phyloP scores from a whole-genome alignment of 352 stramenopile genomes.

The Pythium rhizo-oryzae region DNA sequence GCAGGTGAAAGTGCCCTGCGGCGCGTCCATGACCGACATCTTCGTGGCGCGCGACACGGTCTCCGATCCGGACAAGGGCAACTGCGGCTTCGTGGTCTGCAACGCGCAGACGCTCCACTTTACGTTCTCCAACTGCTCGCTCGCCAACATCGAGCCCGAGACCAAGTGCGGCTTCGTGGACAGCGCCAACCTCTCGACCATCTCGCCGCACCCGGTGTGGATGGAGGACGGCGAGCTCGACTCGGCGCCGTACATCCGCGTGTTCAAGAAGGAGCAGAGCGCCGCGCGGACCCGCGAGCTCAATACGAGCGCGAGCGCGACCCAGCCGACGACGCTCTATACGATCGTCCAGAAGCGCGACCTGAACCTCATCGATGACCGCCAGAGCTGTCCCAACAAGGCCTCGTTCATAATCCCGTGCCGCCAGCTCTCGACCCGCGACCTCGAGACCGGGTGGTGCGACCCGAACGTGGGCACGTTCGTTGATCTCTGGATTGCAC shows the following conservation, averaged over 20 bases:
- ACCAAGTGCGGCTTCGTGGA: slow-evolving; percentile 25
- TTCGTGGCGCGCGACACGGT: slow-evolving; percentile 25
- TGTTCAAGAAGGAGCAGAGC: slow-evolving; percentile 14
- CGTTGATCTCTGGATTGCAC: slow-evolving; percentile 27
- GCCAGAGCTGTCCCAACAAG: slow-evolving; percentile 26
- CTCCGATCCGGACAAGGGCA: slow-evolving; percentile 10
- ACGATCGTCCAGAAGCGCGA: slow-evolving; percentile 25
- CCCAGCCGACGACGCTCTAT: slow-evolving; percentile 11
- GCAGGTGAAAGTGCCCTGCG: slow-evolving; percentile 27
- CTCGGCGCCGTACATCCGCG: slow-evolving; percentile 13
- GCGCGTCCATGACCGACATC: slow-evolving; percentile 26
- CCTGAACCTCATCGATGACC: slow-evolving; percentile 18
- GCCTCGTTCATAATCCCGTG: slow-evolving; percentile 32
- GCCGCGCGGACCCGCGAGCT: background rate
- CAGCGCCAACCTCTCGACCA: background rate
- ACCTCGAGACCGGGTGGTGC: slow-evolving; percentile 18
- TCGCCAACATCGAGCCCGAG: slow-evolving; percentile 3
- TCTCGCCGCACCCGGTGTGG: slow-evolving; percentile 24
- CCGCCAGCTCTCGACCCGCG: slow-evolving; percentile 8
- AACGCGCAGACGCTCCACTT: slow-evolving; percentile 23
- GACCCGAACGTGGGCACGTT: slow-evolving; percentile 10
- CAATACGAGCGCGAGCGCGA: background rate
- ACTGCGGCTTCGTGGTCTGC: slow-evolving; percentile 21
- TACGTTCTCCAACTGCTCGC: slow-evolving; percentile 21
- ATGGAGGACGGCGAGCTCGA: slow-evolving; percentile 29